These are phyloP conservation scores for Plantago lanceolata DNA, from an alignment of 305 asterid species.

Conservation along the genomic window DNA sequence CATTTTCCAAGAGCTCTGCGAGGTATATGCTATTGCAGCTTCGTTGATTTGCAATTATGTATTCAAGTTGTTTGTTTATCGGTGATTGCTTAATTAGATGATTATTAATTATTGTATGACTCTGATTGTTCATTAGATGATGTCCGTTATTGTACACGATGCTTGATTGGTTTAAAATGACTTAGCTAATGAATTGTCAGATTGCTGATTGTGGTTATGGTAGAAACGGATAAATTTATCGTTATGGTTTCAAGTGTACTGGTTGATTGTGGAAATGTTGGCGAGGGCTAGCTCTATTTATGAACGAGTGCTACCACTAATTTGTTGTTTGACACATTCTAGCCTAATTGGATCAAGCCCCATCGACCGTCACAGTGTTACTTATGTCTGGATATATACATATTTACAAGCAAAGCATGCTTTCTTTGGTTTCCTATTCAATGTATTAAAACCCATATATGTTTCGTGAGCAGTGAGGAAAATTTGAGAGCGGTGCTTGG, in stretches of 20 bases:
- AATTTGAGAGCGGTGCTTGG: constrained; percentile 81
- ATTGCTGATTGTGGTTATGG: too few species aligned
- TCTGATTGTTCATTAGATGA: too few species aligned
- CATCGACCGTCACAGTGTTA: too few species aligned
- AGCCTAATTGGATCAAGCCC: background rate
- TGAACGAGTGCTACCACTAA: too few species aligned
- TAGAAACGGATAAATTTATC: too few species aligned
- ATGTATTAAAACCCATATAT: constrained; percentile 18
- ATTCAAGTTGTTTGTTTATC: background rate
- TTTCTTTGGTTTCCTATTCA: constrained; percentile 12
- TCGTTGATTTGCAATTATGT: background rate
- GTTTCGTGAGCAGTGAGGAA: constrained; percentile 65
- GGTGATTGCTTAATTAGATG: background rate
- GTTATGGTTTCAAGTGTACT: too few species aligned
- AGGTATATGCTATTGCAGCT: constrained; percentile 35
- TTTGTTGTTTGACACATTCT: background rate
- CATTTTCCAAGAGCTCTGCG: constrained; percentile 60
- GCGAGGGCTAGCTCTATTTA: too few species aligned
- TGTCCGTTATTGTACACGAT: too few species aligned
- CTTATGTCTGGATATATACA: background rate
- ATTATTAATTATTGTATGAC: background rate
- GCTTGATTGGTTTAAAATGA: too few species aligned
- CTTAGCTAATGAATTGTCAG: too few species aligned
- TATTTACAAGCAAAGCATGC: background rate
- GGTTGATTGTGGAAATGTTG: too few species aligned